phyloP scores from a whole-genome alignment of 139 green algal genomes.

The Mychonastes homosphaera region DNA sequence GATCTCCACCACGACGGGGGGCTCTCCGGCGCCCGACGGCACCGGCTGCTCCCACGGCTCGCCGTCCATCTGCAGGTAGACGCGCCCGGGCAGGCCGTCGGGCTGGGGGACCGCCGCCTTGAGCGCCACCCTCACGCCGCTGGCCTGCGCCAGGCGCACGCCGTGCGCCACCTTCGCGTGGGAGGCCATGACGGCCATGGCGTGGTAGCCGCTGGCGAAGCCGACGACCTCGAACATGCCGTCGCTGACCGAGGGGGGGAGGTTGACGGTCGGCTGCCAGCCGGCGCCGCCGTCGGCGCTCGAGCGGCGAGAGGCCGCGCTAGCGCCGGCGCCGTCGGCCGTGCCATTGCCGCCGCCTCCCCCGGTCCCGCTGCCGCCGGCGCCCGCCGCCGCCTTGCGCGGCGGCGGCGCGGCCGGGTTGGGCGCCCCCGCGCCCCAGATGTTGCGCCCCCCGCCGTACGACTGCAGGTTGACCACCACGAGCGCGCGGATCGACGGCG shows the following conservation, averaged over 20 bases:
- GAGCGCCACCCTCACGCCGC: conserved; percentile 42
- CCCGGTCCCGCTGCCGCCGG: no score
- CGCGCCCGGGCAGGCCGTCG: conserved; percentile 14
- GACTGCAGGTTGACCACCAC: conserved; percentile 70
- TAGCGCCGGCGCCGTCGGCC: no score
- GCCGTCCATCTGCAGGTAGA: conserved; percentile 72
- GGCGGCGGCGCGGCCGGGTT: no score
- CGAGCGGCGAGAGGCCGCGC: no score
- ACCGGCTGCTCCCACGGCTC: conserved; percentile 76
- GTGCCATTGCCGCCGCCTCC: no score
- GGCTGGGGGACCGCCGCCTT: conserved; percentile 13
- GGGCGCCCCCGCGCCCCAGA: conserved; percentile 50
- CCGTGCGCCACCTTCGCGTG: conserved; percentile 44
- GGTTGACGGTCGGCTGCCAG: no score
- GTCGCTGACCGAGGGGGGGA: conserved; percentile 51
- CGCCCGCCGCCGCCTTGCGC: no score
- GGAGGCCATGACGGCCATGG: conserved; percentile 53
- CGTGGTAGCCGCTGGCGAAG: conserved; percentile 59
- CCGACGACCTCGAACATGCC: conserved; percentile 71
- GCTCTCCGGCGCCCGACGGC: conserved; percentile 21
- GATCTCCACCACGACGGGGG: conserved; percentile 29
- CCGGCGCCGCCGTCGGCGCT: no score
- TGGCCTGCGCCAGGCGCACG: conserved; percentile 56
- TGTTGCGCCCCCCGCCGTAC: conserved; percentile 68
- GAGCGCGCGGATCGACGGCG: conserved; percentile 44